phyloP scores from a whole-genome alignment of 73 alveolate genomes.

The Stentor roeselii region DNA sequence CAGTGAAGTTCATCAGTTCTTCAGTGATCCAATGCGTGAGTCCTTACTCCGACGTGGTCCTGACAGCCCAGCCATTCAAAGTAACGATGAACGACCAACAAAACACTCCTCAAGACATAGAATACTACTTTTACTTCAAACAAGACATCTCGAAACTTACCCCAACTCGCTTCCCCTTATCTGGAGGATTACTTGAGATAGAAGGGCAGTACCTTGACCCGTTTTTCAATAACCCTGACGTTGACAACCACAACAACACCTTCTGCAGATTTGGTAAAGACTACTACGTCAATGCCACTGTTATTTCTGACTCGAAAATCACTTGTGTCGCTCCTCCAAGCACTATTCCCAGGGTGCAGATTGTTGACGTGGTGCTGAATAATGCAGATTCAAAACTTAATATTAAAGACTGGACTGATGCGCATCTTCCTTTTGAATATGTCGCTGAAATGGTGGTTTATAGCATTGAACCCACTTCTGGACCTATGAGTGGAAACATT shows the following conservation, averaged over 20 bases:
- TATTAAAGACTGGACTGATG: conserved; percentile 80
- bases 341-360: conserved; percentile 60
- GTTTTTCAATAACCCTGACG: conserved; percentile 59
- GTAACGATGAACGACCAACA: conserved; percentile 83
- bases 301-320: conserved; percentile 68
- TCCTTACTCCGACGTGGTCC: conserved; percentile 84
- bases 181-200: conserved; percentile 75
- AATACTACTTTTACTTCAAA: conserved; percentile 76
- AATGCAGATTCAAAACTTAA: conserved; percentile 41
- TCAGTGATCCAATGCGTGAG: conserved; percentile 69
- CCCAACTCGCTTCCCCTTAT: conserved; percentile 90
- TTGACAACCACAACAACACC: conserved; percentile 66
- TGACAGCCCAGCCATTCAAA: conserved; percentile 76
- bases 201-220: conserved; percentile 88
- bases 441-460: conserved; percentile 86
- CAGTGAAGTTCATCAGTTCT: conserved; percentile 69
- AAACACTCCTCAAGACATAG: conserved; percentile 69
- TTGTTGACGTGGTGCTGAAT: conserved; percentile 74
- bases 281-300: conserved; percentile 68
- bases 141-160: conserved; percentile 71
- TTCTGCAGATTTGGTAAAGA: conserved; percentile 71
- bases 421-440: conserved; percentile 67
- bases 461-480: conserved; percentile 74
- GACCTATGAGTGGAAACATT: conserved; percentile 87
- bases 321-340: conserved; percentile 88